Base-by-base conservation (phyloP, 495 filamentous ascomycete genomes). In the Neurospora intermedia region DNA sequence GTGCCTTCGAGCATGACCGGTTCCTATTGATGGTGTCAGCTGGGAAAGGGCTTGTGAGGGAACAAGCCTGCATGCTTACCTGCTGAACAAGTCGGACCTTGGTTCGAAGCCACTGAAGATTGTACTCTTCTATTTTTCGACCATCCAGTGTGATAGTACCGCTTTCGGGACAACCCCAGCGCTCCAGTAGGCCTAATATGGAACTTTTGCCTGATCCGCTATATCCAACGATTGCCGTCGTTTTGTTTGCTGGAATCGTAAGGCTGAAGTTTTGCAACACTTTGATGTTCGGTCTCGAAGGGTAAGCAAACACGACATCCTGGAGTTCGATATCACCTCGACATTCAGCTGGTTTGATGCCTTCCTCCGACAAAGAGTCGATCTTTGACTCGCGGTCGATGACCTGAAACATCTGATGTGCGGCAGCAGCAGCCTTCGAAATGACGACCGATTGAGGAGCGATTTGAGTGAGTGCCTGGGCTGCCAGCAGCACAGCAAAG, bases 151-250 rank as follows among this genome's bases (percentile, higher is more conserved):
- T 76, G 70, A 92, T 80, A 3, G 78, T 77, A 0, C 87, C 87
- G 16, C 78, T 81, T 41, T 80, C 71, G 45, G 94, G 91, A 54
- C 91, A 87, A 77, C 97, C 98, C 86, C 97, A 98, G 9, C 96
- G 88, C 78, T 97, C 93, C 40, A 97, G 86, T 6, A 98, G 83
- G 2, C 93, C 93, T 39, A 97, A 89, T 23, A 97, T 90, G 0
- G 94, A 97, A 75, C 89, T 92, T 81, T 98, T 98, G 18, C 94
- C 90, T 43, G 91, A 93, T 27, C 91, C 91, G 13, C 92, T 92
- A 3, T 92, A 87, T 7, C 94, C 91, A 69, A 95, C 92, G 69
- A 97, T 85, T 7, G 94, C 93, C 54, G 92, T 92, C 38, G 92
- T 90, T 78, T 94, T 93, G 16, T 93, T 94, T 6, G 93, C 88